phyloP scores from a whole-genome alignment of 345 rosid species.

The Punica granatum region DNA sequence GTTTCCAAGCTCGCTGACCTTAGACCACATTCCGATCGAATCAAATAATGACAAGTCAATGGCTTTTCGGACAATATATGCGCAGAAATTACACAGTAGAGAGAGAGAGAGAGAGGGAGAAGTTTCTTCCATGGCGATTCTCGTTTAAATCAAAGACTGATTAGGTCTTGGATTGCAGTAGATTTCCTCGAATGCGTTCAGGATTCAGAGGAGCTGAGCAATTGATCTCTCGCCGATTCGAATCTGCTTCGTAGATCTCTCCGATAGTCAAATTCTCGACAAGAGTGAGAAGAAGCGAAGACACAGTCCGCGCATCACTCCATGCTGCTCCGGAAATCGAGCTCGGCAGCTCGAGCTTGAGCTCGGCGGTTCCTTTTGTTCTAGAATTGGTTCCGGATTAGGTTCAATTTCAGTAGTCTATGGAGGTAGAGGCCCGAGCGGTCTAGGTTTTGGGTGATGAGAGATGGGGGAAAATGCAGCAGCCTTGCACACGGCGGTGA shows the following conservation, averaged over 20 bases:
- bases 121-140: neutral
- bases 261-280: neutral
- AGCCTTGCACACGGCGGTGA: conserved; percentile 47
- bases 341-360: neutral
- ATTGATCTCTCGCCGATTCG: neutral
- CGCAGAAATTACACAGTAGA: conserved; percentile 3
- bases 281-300: neutral
- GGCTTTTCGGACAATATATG: conserved; percentile 5
- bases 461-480: conserved; percentile 40
- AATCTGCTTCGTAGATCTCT: conserved; percentile 6
- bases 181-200: neutral
- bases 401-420: neutral
- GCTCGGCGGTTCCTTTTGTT: neutral
- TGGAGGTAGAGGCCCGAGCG: neutral
- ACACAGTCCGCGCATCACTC: neutral
- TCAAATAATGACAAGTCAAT: conserved; percentile 18
- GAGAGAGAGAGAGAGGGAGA: neutral
- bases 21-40: neutral
- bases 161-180: neutral
- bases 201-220: conserved; percentile 5
- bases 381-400: neutral
- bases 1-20: conserved; percentile 3
- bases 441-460: conserved; percentile 13
- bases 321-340: neutral
- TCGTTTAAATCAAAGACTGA: conserved; percentile 1